Conservation (phyloP, 805 yeast species). For the Hermanozyma aechmeae region DNA sequence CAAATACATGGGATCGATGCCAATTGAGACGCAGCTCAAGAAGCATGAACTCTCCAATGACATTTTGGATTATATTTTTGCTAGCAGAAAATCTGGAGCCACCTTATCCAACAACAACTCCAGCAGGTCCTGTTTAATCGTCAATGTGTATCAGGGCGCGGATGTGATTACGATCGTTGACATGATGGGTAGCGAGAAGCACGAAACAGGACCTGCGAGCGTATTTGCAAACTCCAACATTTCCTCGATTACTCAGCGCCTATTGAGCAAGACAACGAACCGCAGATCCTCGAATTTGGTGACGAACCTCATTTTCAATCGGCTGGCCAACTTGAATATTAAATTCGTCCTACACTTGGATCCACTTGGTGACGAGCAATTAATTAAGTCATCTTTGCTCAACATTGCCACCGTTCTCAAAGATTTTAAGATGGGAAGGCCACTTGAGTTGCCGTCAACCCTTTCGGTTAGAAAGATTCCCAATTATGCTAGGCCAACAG, state of each 20-base stretch:
- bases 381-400: slow-evolving; percentile 17
- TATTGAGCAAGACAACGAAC: slow-evolving; percentile 5
- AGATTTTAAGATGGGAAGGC: slow-evolving; percentile 4
- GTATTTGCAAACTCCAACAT: slow-evolving; percentile 18
- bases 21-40: slow-evolving; percentile 10
- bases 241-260: slow-evolving; percentile 18
- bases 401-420: slow-evolving; percentile 16
- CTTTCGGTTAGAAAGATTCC: slow-evolving; percentile 7
- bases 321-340: slow-evolving; percentile 5
- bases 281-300: slow-evolving; percentile 17
- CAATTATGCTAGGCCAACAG: slow-evolving; percentile 24
- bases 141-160: slow-evolving; percentile 13
- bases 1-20: slow-evolving; percentile 5
- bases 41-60: slow-evolving; percentile 3
- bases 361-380: slow-evolving; percentile 13
- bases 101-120: slow-evolving; percentile 12
- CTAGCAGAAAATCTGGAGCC: slow-evolving; percentile 11
- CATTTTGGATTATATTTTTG: slow-evolving; percentile 8
- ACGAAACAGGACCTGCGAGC: slow-evolving; percentile 5
- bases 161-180: slow-evolving; percentile 16
- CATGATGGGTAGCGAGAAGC: slow-evolving; percentile 21
- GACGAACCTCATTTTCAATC: slow-evolving; percentile 18
- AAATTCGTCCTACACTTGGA: slow-evolving; percentile 20
- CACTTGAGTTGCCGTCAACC: not conserved
- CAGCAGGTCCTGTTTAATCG: slow-evolving; percentile 18